Base-by-base conservation (phyloP, 2,329 filamentous ascomycete genomes). In the Trichoderma endophyticum region DNA sequence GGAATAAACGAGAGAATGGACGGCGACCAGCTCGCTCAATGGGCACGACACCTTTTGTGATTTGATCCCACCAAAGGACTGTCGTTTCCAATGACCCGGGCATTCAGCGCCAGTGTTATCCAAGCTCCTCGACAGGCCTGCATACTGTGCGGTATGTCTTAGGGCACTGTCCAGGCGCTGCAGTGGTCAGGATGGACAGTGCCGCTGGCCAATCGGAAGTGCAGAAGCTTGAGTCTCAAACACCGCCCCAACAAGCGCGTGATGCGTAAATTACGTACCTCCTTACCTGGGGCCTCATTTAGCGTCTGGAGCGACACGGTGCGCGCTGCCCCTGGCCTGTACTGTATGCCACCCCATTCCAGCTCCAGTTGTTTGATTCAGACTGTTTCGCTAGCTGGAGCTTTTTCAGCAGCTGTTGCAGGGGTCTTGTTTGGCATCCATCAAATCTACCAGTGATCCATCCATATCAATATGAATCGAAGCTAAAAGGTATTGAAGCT, bases 261-360 rank as follows among this genome's bases (percentile, higher is more conserved):
- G 70, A 72, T 72, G 70, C 70, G 64, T 72, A 72, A 72, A 72
- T 72, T 72, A 72, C 70, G 70, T 72, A 72, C 32, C 70, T 66
- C 61, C 69, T 65, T 60, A 65, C 34, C 43, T 26, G 26, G 69
- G 61, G 51, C 32, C 43, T 60, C 64, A 34, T 63, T 72, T 68
- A 68, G 64, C 57, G 63, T 32, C 34, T 68, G 39, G 30, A 24
- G 60, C 15, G n/a, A 15, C 26, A 65, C 70, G 12, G 51, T 71
- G 34, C 56, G 34, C 6, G 6, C 14, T 56, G 30, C 26, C 34
- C 12, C 7, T 48, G 34, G 6, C 11, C 9, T 9, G 59, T 24
- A 68, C 70, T 68, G 64, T 72, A 28, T 43, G 9, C 34, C 32
- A 48, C 34, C 36, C 51, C 34, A 24, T 32, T 32, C 65, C 51